Conservation (phyloP, 2,329 filamentous ascomycete genomes). For the Botryotinia convoluta region DNA sequence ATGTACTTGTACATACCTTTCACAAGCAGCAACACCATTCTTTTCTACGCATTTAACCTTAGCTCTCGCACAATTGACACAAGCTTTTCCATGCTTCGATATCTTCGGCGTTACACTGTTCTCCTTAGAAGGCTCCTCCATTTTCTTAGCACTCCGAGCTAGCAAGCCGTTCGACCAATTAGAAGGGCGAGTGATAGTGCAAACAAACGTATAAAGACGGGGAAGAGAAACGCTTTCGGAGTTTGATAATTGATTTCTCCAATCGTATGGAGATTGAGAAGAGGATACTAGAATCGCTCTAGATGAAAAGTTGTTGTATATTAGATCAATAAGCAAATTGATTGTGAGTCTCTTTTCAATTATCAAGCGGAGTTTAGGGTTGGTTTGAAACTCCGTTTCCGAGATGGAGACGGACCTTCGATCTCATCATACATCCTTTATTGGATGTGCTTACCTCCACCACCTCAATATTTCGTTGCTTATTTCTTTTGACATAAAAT, state of each 20-base stretch:
- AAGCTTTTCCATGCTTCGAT: constrained; percentile 11
- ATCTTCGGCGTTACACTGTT: neutral
- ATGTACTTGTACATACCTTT: constrained; percentile 2
- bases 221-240: neutral
- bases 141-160: neutral
- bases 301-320: neutral
- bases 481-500: neutral
- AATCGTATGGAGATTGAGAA: neutral
- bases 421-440: neutral
- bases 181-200: neutral
- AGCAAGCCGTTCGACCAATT: neutral
- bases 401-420: neutral
- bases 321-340: neutral
- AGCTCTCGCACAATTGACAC: constrained; percentile 13
- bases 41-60: constrained; percentile 14
- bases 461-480: neutral
- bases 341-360: neutral
- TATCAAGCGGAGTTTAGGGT: neutral
- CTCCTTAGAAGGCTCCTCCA: neutral
- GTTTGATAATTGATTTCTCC: neutral
- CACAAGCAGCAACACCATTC: neutral
- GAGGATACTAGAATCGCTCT: neutral
- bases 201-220: neutral
- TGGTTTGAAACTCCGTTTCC: neutral
- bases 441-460: neutral